Base-by-base conservation (phyloP, 1,139 yeast species). In the Pichiaceae sp. region DNA sequence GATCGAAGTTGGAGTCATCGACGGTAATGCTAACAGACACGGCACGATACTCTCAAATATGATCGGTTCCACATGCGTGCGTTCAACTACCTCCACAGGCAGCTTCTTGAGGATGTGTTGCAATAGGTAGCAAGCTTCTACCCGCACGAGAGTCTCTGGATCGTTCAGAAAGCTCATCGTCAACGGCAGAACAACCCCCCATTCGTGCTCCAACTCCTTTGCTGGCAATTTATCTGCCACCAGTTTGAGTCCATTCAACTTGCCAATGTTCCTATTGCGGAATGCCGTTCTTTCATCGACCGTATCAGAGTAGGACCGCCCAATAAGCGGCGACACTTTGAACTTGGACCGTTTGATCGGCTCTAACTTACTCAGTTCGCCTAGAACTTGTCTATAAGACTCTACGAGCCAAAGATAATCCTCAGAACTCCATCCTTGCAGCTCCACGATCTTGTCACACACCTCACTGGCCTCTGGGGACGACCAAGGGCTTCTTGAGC, bases 111-210 rank as follows among this genome's bases (percentile, higher is more conserved):
- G 32, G 3, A 53, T 18, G 4, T 12, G 16, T 4, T 34, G 28
- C 11, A 53, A 31, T 3, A 41, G 24, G 3, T 34, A 15, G 26
- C 49, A 44, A 1, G 53, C 53, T 18, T 42, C 47, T 5, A 44
- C 30, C 32, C 52, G 50, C 14, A 54, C 44, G 18, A 50, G 25
- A 2, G 41, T 33, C 20, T 54, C 52, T 3, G 54, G 29, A 17
- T 52, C 55, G 34, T 56, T 59, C 20, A 56, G 37, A 21, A 47
- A 52, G 18, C 43, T 38, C 18, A 54, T 40, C 9, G 52, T 17
- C 8, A 50, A 23, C 2, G 58, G 56, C 4, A 56, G 24, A 2
- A 54, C 35, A 14, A 42, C 25, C 15, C 47, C 39, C 57, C 59
- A 54, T 16, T 47, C 37, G n/a, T 17, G 12, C 17, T 48, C 53